Conservation (phyloP, 768 basidiomycete species). For the Collybia sordida region DNA sequence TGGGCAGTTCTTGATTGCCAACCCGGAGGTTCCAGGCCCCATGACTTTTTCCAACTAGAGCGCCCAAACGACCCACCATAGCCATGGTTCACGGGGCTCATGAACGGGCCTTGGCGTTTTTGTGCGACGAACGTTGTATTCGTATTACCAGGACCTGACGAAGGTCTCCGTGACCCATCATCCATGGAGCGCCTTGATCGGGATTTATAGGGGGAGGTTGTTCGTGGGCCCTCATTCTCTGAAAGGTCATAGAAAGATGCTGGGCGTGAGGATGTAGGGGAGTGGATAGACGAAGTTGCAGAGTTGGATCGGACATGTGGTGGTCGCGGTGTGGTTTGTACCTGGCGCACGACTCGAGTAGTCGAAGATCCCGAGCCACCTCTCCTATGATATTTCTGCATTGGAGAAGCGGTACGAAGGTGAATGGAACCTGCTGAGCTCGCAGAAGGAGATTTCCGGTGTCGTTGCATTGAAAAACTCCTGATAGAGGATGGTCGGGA, state of each 20-base stretch:
- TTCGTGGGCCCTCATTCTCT: slow-evolving; percentile 65
- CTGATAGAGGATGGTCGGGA: slow-evolving; percentile 86
- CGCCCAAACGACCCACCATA: slow-evolving; percentile 50
- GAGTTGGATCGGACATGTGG: slow-evolving; percentile 75
- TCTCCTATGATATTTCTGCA: slow-evolving; percentile 77
- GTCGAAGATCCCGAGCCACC: slow-evolving; percentile 76
- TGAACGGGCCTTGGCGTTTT: slow-evolving; percentile 75
- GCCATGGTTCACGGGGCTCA: slow-evolving; percentile 46
- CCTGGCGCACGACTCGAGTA: slow-evolving; percentile 74
- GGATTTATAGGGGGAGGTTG: slow-evolving; percentile 60
- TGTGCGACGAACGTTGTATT: slow-evolving; percentile 77
- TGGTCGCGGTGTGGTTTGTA: slow-evolving; percentile 43
- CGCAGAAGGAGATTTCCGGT: slow-evolving; percentile 75
- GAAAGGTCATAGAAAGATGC: slow-evolving; percentile 77
- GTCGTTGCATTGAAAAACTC: slow-evolving; percentile 67
- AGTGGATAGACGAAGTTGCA: slow-evolving; percentile 74
- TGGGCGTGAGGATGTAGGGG: slow-evolving; percentile 72
- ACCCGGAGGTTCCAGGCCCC: slow-evolving; percentile 85
- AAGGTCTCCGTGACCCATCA: slow-evolving; percentile 37
- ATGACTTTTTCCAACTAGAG: slow-evolving; percentile 87
- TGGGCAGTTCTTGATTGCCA: slow-evolving; percentile 73
- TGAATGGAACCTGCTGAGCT: slow-evolving; percentile 73
- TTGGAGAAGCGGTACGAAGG: slow-evolving; percentile 71
- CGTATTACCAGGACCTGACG: slow-evolving; percentile 37
- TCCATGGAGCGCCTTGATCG: slow-evolving; percentile 50